Evolutionary conservation across 345 rosid genomes (phyloP).

Genomic region (Populus davidiana): DNA sequence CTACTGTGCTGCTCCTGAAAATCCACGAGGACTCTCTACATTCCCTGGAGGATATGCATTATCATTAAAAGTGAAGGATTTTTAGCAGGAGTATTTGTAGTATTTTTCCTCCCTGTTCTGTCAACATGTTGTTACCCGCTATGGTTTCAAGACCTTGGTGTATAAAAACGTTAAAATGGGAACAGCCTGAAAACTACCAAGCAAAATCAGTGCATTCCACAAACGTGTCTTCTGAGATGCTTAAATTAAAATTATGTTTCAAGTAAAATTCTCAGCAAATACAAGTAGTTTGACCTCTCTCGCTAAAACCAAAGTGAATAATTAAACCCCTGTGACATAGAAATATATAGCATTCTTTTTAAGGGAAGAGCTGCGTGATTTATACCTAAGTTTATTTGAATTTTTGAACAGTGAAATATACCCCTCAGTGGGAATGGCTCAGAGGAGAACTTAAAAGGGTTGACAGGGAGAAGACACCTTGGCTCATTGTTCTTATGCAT

Average conservation of each 20-base stretch:
- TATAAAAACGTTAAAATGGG: background rate
- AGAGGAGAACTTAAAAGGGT: conserved; percentile 64
- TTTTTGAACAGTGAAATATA: conserved; percentile 68
- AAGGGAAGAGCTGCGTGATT: background rate
- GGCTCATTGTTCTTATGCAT: conserved; percentile 97
- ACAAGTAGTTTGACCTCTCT: background rate
- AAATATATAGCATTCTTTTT: background rate
- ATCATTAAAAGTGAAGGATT: background rate
- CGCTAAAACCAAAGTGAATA: background rate
- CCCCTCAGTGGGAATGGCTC: conserved; percentile 88
- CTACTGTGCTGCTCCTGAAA: background rate
- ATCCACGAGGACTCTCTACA: background rate
- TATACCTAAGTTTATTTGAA: background rate
- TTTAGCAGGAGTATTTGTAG: background rate
- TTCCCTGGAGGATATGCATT: background rate
- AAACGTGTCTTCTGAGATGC: background rate
- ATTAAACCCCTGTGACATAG: background rate
- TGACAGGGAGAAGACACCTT: conserved; percentile 87
- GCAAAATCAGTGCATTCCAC: background rate
- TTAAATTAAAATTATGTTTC: background rate
- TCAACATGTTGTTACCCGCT: background rate
- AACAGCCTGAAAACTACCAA: background rate
- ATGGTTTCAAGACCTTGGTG: background rate
- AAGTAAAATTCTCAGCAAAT: background rate
- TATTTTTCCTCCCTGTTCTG: background rate